A percentile compares a stretch with the other conserved stretches of the same genome.
phyloP scores from a whole-genome alignment of 495 filamentous ascomycete species.

The Neurospora discreta region DNA sequence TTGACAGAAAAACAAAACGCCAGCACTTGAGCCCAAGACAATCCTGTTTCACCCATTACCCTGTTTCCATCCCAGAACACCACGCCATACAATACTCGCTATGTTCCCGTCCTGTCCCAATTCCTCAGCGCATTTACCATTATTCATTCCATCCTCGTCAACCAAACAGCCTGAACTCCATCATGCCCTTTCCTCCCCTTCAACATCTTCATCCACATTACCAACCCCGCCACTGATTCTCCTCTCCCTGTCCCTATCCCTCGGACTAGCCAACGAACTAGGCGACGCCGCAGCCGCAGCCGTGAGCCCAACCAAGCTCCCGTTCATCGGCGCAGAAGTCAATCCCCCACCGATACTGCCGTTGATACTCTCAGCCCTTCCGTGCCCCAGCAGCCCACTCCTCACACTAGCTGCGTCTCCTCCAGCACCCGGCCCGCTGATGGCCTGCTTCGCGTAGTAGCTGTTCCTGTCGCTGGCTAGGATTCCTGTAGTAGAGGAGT shows the following conservation, averaged over 20 bases:
- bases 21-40: not conserved
- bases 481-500: conserved; percentile 61
- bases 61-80: not conserved
- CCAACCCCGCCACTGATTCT: conserved; percentile 4
- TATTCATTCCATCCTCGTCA: not conserved
- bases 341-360: conserved; percentile 54
- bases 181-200: not conserved
- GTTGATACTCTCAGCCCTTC: conserved; percentile 68
- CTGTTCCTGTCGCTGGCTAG: conserved; percentile 66
- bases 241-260: conserved; percentile 26
- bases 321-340: not conserved
- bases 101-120: not conserved
- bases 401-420: conserved; percentile 71
- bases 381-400: conserved; percentile 66
- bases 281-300: conserved; percentile 18
- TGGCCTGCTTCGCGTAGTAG: conserved; percentile 62
- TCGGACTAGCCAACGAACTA: conserved; percentile 52
- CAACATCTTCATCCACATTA: conserved; percentile 14
- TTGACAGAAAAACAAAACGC: not conserved
- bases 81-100: not conserved
- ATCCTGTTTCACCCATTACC: not conserved
- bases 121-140: not conserved
- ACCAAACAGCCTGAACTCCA: not conserved
- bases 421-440: conserved; percentile 44
- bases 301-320: not conserved